phyloP scores from a whole-genome alignment of 176 grass and related monocot species.

The Themeda triandra region DNA sequence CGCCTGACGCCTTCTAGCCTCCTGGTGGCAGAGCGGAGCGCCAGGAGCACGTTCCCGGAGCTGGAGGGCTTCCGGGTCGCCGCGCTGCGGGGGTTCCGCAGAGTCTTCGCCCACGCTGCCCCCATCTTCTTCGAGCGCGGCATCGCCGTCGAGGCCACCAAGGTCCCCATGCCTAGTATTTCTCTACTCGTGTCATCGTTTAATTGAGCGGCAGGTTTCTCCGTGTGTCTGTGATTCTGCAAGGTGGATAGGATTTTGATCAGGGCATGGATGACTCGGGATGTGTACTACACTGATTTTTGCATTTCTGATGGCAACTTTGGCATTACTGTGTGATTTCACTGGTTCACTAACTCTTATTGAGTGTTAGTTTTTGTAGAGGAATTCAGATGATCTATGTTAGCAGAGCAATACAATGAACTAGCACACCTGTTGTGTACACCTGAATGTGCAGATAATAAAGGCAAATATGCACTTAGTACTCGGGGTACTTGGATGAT shows the following conservation, averaged over 20 bases:
- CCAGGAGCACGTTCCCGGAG: constrained; percentile 93
- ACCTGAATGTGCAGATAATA: background rate
- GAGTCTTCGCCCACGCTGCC: constrained; percentile 80
- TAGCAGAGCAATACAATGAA: background rate
- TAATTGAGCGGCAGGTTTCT: background rate
- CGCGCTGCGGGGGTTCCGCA: constrained; percentile 66
- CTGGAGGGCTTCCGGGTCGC: constrained; percentile 75
- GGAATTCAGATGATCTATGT: background rate
- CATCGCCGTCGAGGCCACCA: constrained; percentile 60
- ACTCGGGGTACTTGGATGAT: background rate
- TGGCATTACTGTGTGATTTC: background rate
- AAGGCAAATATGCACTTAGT: background rate
- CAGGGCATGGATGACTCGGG: background rate
- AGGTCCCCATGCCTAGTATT: background rate
- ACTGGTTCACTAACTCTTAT: background rate
- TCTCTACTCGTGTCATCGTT: background rate
- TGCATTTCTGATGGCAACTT: background rate
- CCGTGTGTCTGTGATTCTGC: background rate
- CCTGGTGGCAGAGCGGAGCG: constrained; percentile 57
- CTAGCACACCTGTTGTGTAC: background rate
- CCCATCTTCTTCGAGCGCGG: constrained; percentile 93
- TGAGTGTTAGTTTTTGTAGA: background rate
- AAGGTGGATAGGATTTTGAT: background rate
- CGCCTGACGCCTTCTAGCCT: constrained; percentile 1
- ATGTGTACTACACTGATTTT: background rate